A percentile compares a stretch with the other conserved stretches of the same genome.
Evolutionary conservation across 257 asterid species (phyloP).

Genomic region (Solanum verrucosum): DNA sequence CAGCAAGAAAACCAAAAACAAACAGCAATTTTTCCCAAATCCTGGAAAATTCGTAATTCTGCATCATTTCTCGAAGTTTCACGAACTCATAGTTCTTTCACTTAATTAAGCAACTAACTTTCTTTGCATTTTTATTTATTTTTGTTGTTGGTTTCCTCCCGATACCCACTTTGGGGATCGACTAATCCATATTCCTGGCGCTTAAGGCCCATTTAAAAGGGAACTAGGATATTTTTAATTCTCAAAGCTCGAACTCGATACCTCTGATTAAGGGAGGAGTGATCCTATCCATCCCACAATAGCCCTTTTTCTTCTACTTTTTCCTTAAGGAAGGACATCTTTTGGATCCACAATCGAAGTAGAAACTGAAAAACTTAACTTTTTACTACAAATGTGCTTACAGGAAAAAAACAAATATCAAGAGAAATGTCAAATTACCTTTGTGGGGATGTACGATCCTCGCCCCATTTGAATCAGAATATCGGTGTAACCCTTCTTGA

Average conservation of each 20-base stretch:
- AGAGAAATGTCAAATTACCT: conserved; percentile 30
- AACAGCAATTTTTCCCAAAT: background rate
- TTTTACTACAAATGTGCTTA: background rate
- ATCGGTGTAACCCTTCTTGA: conserved; percentile 57
- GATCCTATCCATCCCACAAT: background rate
- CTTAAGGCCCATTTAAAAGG: background rate
- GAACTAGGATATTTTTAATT: background rate
- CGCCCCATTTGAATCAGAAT: conserved; percentile 93
- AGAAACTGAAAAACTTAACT: background rate
- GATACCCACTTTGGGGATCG: background rate
- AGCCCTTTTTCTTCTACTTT: background rate
- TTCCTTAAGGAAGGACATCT: background rate
- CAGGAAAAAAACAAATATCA: background rate
- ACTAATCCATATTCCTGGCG: background rate
- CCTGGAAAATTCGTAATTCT: background rate
- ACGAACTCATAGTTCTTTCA: background rate
- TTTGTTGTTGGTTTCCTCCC: background rate
- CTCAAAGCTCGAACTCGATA: background rate
- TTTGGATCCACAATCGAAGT: background rate
- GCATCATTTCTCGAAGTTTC: background rate
- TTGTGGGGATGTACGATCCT: conserved; percentile 63
- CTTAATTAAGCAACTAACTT: background rate
- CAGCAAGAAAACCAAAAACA: background rate
- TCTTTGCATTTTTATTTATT: background rate
- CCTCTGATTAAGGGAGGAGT: background rate